Evolutionary conservation across 73 alveolate species (phyloP).

Genomic region (Symbiodinium natans): DNA sequence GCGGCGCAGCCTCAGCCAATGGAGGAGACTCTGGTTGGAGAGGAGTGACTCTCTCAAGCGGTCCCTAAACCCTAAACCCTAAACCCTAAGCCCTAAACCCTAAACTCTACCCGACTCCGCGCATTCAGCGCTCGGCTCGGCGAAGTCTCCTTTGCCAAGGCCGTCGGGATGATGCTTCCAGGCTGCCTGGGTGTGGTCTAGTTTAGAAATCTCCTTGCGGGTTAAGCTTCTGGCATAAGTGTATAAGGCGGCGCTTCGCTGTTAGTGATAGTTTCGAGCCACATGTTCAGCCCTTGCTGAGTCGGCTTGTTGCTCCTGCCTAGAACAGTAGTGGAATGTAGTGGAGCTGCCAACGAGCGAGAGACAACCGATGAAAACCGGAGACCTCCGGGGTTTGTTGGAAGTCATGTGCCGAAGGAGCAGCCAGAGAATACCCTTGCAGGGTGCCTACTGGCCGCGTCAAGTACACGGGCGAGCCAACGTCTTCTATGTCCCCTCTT

Average conservation of each 20-base stretch:
- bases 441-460: no score
- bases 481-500: not conserved
- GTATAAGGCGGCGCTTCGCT: not conserved
- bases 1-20: constrained; percentile 57
- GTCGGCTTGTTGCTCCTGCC: not conserved
- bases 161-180: constrained; percentile 86
- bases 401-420: not conserved
- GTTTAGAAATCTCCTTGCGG: not conserved
- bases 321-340: not conserved
- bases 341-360: not conserved
- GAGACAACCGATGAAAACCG: not conserved
- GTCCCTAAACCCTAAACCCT: not conserved
- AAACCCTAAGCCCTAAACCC: not conserved
- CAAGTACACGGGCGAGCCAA: no score
- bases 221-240: not conserved
- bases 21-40: not conserved
- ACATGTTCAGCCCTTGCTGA: not conserved
- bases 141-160: constrained; percentile 13
- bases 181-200: constrained; percentile 27
- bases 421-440: no score
- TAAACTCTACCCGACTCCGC: not conserved
- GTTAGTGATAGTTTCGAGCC: not conserved
- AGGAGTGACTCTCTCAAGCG: not conserved
- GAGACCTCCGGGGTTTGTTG: not conserved
- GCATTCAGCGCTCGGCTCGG: constrained; percentile 10